phyloP scores from a whole-genome alignment of 1,284 basidiomycete genomes.

The Trametes polyzona region DNA sequence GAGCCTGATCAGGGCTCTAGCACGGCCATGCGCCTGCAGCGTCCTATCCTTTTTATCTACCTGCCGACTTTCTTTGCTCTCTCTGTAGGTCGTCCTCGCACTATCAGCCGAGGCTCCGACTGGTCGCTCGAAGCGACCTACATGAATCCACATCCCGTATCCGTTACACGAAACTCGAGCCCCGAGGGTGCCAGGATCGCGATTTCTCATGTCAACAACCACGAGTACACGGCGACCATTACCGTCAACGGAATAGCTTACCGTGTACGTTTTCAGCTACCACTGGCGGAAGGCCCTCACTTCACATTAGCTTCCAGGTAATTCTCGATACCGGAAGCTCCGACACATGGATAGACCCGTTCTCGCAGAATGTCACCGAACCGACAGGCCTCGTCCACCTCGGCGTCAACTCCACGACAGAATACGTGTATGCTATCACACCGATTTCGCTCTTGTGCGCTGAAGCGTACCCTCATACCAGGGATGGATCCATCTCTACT shows the following conservation, averaged over 20 bases:
- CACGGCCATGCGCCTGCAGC: too few relatives aligned
- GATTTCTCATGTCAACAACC: too few relatives aligned
- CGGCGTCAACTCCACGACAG: constrained; percentile 5
- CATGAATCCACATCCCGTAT: too few relatives aligned
- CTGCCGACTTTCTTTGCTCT: too few relatives aligned
- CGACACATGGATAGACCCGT: constrained; percentile 28
- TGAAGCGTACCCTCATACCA: background rate
- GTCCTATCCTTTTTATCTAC: too few relatives aligned
- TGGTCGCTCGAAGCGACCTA: too few relatives aligned
- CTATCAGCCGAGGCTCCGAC: too few relatives aligned
- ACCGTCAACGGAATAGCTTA: constrained; percentile 15
- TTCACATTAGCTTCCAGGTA: constrained; percentile 8
- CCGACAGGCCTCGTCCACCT: constrained; percentile 13
- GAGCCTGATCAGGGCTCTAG: too few relatives aligned
- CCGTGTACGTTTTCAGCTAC: constrained; percentile 7
- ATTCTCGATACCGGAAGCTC: constrained; percentile 27
- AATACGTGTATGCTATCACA: constrained; percentile 15
- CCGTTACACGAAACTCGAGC: too few relatives aligned
- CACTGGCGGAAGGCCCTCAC: background rate
- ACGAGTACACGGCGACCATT: constrained; percentile 9
- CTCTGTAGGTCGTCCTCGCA: too few relatives aligned
- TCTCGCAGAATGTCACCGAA: background rate
- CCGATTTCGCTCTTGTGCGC: background rate
- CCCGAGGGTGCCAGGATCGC: too few relatives aligned
- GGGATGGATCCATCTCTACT: constrained; percentile 10